Base-by-base conservation (phyloP, 192 early-diverging fungal species). In the Coemansia sp. region DNA sequence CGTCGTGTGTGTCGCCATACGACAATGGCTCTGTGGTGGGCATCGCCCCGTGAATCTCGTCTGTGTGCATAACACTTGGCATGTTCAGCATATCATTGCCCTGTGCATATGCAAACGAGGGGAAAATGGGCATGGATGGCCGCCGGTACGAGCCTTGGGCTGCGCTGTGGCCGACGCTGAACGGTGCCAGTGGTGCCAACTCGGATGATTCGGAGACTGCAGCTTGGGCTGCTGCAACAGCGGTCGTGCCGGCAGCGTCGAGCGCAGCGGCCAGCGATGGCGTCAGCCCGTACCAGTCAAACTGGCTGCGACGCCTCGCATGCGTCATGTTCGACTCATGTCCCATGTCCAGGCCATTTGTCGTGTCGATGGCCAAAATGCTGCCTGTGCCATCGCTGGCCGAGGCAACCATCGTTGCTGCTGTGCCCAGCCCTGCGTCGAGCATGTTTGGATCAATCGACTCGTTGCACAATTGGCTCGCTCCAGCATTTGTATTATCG, bases 371-470 rank as follows among this genome's bases (percentile, higher is more conserved):
- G 7, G 61, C 50, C 2, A 56, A 8, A 51, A 35, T 35, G 1
- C 50, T 51, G 21, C 4, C n/a, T 7, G 55, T 25, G 12, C 9
- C 56, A 9, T 49, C 24, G 47, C 43, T 49, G 5, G 60, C 48
- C 5, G 62, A 14, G 3, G 29, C 48, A 10, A 53, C 67, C 52
- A 65, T 65, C 54, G 63, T 45, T 21, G 69, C 57, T 21, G 69
- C 51, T 6, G 64, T 47, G n/a, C 45, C 53, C 0, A 73, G 67
- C 0, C 78, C 72, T 1, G 66, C 72, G 8, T 80, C 63, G 10
- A 80, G 66, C 78, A 80, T 80, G 41, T 80, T 80, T 15, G 78
- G 78, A 23, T 80, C 78, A 23, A 80, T 80, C 25, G 78, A 80
- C 54, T 71, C 76, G 60, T 63, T 43, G 59, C 62, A 59, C 24